Evolutionary conservation across 331 rosid species (phyloP).

Genomic region (Saraca asoca): DNA sequence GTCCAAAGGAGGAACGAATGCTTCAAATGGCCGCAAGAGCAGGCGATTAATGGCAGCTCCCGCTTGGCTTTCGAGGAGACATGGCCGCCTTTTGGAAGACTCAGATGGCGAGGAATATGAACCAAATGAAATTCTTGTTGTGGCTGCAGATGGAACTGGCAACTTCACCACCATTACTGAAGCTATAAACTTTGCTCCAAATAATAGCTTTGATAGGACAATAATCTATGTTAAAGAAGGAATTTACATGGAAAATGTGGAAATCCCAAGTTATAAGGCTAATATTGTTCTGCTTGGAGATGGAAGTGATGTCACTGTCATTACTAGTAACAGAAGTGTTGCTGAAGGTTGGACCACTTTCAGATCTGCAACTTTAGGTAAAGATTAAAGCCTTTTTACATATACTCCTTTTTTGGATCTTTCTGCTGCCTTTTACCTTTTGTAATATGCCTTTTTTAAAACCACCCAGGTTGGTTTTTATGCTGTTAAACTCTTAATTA

Average conservation of each 20-base stretch:
- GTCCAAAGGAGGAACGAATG: slow-evolving; percentile 31
- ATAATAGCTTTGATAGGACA: slow-evolving; percentile 58
- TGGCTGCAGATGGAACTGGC: slow-evolving; percentile 66
- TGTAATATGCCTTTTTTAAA: too few relatives aligned
- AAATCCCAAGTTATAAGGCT: slow-evolving; percentile 62
- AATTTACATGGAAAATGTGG: slow-evolving; percentile 67
- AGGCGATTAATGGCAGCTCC: slow-evolving; percentile 49
- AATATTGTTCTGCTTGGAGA: slow-evolving; percentile 75
- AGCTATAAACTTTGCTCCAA: slow-evolving; percentile 66
- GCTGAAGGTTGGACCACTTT: slow-evolving; percentile 73
- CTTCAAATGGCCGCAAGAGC: slow-evolving; percentile 30
- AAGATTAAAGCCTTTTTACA: not conserved
- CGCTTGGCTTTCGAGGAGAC: slow-evolving; percentile 47
- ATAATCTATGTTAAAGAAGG: slow-evolving; percentile 64
- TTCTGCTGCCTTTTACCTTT: not conserved
- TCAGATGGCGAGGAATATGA: slow-evolving; percentile 38
- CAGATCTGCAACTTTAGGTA: slow-evolving; percentile 81
- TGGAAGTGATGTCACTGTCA: slow-evolving; percentile 63
- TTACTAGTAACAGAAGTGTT: slow-evolving; percentile 57
- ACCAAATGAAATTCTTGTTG: slow-evolving; percentile 52
- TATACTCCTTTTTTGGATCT: not conserved
- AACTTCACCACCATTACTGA: slow-evolving; percentile 66
- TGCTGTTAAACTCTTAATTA: too few relatives aligned
- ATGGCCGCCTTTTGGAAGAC: slow-evolving; percentile 40
- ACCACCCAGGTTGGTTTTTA: too few relatives aligned